Base-by-base conservation (phyloP, 345 rosid genomes). In the Xanthoceras sorbifolium region DNA sequence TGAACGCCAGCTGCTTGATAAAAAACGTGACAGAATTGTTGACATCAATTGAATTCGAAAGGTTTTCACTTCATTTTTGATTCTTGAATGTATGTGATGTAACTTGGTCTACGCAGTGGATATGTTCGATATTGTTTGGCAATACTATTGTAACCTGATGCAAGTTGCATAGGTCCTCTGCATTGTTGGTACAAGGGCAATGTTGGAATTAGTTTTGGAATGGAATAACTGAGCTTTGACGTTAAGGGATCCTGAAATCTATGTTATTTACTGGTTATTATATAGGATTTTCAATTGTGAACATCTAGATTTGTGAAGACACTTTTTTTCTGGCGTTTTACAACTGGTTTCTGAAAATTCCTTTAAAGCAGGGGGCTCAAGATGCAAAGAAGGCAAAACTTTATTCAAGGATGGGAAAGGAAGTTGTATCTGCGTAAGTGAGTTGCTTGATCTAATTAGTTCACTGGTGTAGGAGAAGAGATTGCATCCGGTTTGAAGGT, bases 391-490 rank as follows among this genome's bases (percentile, higher is more conserved):
- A 94, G 84, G 90, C 90, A 2, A 94, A 94, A 77, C 76, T 93
- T 26, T 88, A 88, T 67, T 85, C 91, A 15, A 93, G 84, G 82
- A 87, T 94, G 48, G 98, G 98, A 44, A 94, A 94, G 77, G 97
- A 94, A 88, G 94, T 94, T 67, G 81, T 94, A 50, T 94, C 98
- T 79, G 96, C 91, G 98, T 94, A 88, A 88, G 98, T 84, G 77
- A 46, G 75, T 82, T 23, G 6, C 77, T 80, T 72, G 0, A 34
- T 31, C 6, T 28, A 15, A 12, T 28, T 63, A 15, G 54, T 48
- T 63, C 2, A 14, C 18, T 9, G 22, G 62, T n/a, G n/a, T n/a
- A n/a, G n/a, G n/a, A n/a, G n/a, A n/a, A n/a, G n/a, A n/a, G n/a
- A n/a, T n/a, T n/a, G n/a, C n/a, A n/a, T n/a, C n/a, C n/a, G n/a